Conservation (phyloP, 371 early-diverging fungal species). For the Funneliformis caledonium region DNA sequence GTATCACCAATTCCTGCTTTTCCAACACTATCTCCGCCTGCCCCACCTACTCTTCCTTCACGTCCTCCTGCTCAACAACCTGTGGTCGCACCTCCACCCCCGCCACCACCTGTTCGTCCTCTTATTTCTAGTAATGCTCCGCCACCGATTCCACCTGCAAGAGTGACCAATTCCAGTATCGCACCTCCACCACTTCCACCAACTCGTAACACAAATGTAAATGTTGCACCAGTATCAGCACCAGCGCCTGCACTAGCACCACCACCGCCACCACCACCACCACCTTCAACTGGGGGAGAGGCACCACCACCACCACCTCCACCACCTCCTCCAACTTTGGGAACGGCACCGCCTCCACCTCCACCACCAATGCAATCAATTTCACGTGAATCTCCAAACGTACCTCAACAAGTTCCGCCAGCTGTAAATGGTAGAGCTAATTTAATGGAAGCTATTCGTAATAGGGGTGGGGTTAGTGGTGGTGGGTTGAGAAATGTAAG, state of each 20-base stretch:
- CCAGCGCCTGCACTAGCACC: constrained; percentile 44
- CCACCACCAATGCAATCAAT: background rate
- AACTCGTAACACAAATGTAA: constrained; percentile 46
- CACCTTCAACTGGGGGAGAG: constrained; percentile 37
- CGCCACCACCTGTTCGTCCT: constrained; percentile 46
- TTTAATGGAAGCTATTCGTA: constrained; percentile 56
- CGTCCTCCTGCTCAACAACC: constrained; percentile 8
- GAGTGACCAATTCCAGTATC: constrained; percentile 44
- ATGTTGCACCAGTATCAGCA: constrained; percentile 43
- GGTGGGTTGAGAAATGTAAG: constrained; percentile 44
- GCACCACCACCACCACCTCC: constrained; percentile 46
- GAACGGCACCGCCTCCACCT: background rate
- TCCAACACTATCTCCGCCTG: constrained; percentile 39
- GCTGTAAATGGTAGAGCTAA: constrained; percentile 45
- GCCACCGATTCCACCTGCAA: constrained; percentile 46
- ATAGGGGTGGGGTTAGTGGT: constrained; percentile 52
- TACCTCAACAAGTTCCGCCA: constrained; percentile 36
- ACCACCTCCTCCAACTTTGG: constrained; percentile 30
- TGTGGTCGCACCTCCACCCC: constrained; percentile 46
- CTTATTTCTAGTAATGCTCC: constrained; percentile 44
- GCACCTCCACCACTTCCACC: constrained; percentile 46
- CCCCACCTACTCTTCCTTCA: constrained; percentile 43
- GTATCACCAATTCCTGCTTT: constrained; percentile 43
- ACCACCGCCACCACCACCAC: constrained; percentile 48
- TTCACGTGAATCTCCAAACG: too few relatives aligned